phyloP scores from a whole-genome alignment of 2,329 filamentous ascomycete species.

The Hymenoscyphus scutula region DNA sequence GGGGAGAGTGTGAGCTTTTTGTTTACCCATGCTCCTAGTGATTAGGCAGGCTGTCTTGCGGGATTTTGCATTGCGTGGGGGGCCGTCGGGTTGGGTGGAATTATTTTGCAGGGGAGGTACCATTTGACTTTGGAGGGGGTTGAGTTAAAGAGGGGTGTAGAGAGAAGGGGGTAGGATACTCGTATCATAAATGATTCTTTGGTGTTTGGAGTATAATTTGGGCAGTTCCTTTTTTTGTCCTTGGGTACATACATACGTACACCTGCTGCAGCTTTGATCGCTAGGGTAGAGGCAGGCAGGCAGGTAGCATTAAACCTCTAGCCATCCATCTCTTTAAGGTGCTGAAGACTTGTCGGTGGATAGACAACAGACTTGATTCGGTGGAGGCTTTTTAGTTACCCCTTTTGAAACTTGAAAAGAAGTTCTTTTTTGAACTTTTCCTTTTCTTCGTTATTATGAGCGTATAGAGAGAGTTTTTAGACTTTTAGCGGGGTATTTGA shows the following conservation, averaged over 20 bases:
- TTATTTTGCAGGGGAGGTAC: neutral
- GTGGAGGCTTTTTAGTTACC: too few relatives aligned
- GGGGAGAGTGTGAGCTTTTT: conserved; percentile 66
- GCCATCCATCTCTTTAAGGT: too few relatives aligned
- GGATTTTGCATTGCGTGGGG: neutral
- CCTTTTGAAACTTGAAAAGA: too few relatives aligned
- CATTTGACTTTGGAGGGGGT: neutral
- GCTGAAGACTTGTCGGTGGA: too few relatives aligned
- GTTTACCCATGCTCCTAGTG: conserved; percentile 63
- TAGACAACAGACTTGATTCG: too few relatives aligned
- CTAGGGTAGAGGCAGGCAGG: too few relatives aligned
- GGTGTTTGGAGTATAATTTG: conserved; percentile 7
- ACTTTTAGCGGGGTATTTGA: neutral
- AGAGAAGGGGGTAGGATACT: neutral
- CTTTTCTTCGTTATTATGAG: neutral
- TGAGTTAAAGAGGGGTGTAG: neutral
- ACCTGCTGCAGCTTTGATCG: too few relatives aligned
- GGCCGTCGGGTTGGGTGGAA: neutral
- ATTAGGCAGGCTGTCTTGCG: conserved; percentile 33
- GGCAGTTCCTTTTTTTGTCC: neutral
- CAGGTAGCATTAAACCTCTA: too few relatives aligned
- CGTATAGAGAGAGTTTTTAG: neutral
- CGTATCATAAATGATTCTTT: neutral
- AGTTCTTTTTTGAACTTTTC: too few relatives aligned
- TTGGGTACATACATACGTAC: too few relatives aligned